Evolutionary conservation across 352 stramenopile genomes (phyloP), one percentile per base, ranked within the genome.

Genomic region (Aphanomyces euteiches): DNA sequence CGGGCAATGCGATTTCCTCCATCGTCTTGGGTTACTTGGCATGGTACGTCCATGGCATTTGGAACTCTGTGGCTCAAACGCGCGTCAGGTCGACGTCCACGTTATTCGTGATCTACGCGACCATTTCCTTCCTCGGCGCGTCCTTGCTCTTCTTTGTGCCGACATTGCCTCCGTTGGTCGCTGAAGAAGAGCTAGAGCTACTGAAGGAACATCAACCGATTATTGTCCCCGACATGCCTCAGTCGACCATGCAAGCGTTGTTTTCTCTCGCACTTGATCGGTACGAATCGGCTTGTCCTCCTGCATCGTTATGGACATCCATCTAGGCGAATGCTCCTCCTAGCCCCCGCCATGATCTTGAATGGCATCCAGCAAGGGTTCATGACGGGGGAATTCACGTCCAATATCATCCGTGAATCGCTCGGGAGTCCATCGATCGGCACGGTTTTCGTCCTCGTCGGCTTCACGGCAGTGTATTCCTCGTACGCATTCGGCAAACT

Each of bases 331-430:
- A 67, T 67, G 59, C 59, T 67, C 28, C 21, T 37, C 17, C 21
- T 67, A 40, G 28, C 59, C 19, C 59, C 59, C 41, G 38, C 39
- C 5, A 57, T 67, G 59, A 28, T 67, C 21, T 36, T 67, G 21
- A 67, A 67, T n/a, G 59, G 59, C 17, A n/a, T 67, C 19, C 59
- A 67, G 19, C 59, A 67, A 67, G 59, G n/a, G 17, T 67, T 67
- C 21, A 19, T 67, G 21, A 56, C 59, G 21, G 41, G 41, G 21
- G 59, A 67, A 40, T 67, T 67, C 21, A 67, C 59, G 59, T 59
- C 59, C 28, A 67, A 53, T 3, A 15, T 67, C 21, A 37, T 67
- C n/a, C 59, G 59, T 15, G 41, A 67, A 13, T 67, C 59, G 17
- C 47, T 67, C 17, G 59, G 59, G 10, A 53, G 59, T 17, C 6